Evolutionary conservation across 306 rosid genomes (phyloP), one percentile per base, ranked within the genome.

Genomic region (Sicyos edulis): DNA sequence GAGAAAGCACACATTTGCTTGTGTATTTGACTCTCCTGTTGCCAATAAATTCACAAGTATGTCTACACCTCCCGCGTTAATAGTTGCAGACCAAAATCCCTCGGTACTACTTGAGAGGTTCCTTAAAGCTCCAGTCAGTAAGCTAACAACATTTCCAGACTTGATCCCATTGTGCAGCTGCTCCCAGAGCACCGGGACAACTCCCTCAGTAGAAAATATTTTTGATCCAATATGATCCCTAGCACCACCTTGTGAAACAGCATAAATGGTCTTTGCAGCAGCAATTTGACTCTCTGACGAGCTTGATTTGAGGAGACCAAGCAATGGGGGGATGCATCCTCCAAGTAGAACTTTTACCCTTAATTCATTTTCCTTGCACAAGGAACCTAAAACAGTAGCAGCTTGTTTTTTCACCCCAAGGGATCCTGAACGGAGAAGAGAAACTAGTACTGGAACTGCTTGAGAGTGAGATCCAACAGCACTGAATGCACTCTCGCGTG

Each of bases 391-490:
- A 65, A 95, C 97, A 79, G 91, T 86, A 50, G 97, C 97, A 79
- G 97, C 97, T 78, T 91, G 97, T 83, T 89, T 89, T 92, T 95
- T 95, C 82, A 91, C 97, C 78, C 85, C 91, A 73, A 87, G 80
- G 54, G 97, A 86, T 71, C 99, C 96, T 20, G 96, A 86, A 34
- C 99, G 91, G 64, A 95, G 97, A 84, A 95, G 97, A 86, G 99
- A 89, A 85, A 95, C 99, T 74, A 95, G 99, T 29, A 91, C 99
- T 64, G 99, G 99, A 81, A 95, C 99, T 73, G 99, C 97, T 77
- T 95, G 99, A 78, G 99, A 89, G 82, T 95, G 99, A 80, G 99
- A 91, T 91, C 99, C 99, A 81, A 95, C 97, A 22, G 99, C 99
- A 91, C 97, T 85, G 80, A 89, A 91, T 67, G 92, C 96, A 84